Base-by-base conservation (phyloP, 768 basidiomycete genomes). In the Filobasidium wieringae region DNA sequence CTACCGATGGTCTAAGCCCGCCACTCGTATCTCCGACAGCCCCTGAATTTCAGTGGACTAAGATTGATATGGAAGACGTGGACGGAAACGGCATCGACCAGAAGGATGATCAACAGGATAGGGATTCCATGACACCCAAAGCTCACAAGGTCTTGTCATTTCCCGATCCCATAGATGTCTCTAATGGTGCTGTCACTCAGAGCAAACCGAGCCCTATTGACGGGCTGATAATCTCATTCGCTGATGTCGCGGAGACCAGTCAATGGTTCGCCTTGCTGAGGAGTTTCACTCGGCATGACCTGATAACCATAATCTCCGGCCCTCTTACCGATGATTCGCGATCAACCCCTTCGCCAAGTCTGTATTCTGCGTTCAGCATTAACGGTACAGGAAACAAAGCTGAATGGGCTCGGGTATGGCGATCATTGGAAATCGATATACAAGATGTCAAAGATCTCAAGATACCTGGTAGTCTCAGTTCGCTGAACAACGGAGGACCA, bases 401-500 rank as follows among this genome's bases (percentile, higher is more conserved):
- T 12, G 43, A 47, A 47, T 47, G 43, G 43, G 43, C 43, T 3
- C 22, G 43, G 24, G 14, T 47, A 19, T 47, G 43, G 43, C 17
- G 43, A 27, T 47, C 43, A 24, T 22, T 57, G 14, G 55, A 57
- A 47, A 47, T 57, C 17, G 50, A 43, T 9, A 47, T 57, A 15
- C 55, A 57, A 33, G 55, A 57, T 34, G 47, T 57, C 45, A 57
- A 47, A 47, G 55, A 57, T 49, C 52, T 53, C 34, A 53, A 53
- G 52, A 19, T 53, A 14, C n/a, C n/a, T n/a, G n/a, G n/a, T n/a
- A n/a, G n/a, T n/a, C 9, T 36, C 11, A 22, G 19, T 22, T 22
- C 24, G 34, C 22, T 34, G 2, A 47, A 57, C 17, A 6, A 36
- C 6, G 29, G 32, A 11, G 41, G 30, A 33, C 32, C 43, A 15